Evolutionary conservation across 345 rosid genomes (phyloP).

Genomic region (Abelmoschus esculentus): DNA sequence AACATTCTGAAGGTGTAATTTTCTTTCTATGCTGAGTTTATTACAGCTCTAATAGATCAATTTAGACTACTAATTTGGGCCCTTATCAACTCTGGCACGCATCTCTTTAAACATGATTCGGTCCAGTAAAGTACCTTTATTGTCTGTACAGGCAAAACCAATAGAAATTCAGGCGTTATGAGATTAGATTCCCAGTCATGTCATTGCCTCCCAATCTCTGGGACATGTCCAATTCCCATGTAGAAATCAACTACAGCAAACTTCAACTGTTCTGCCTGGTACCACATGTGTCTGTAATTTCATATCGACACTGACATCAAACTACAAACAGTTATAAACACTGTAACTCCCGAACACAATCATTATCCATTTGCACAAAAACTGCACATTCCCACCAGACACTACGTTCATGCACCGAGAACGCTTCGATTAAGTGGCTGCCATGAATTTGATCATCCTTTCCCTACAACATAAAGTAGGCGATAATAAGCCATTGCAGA

Average conservation of each 20-base stretch:
- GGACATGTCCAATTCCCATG: not conserved
- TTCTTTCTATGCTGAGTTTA: not conserved
- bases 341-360: too few relatives aligned
- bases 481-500: too few relatives aligned
- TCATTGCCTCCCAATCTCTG: not conserved
- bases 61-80: too few relatives aligned
- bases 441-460: too few relatives aligned
- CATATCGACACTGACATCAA: constrained; percentile 7
- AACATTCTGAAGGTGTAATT: constrained; percentile 20
- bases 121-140: not conserved
- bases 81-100: too few relatives aligned
- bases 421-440: too few relatives aligned
- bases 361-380: too few relatives aligned
- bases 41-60: constrained; percentile 1
- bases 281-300: not conserved
- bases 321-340: too few relatives aligned
- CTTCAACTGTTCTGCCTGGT: not conserved
- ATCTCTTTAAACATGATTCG: too few relatives aligned
- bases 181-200: constrained; percentile 2
- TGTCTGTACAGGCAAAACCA: not conserved
- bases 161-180: not conserved
- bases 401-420: too few relatives aligned
- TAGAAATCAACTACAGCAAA: not conserved
- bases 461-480: too few relatives aligned
- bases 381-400: too few relatives aligned